These are phyloP conservation scores for Apiotrichum porosum DNA, from an alignment of 1,284 basidiomycete species.

Conservation along the genomic window DNA sequence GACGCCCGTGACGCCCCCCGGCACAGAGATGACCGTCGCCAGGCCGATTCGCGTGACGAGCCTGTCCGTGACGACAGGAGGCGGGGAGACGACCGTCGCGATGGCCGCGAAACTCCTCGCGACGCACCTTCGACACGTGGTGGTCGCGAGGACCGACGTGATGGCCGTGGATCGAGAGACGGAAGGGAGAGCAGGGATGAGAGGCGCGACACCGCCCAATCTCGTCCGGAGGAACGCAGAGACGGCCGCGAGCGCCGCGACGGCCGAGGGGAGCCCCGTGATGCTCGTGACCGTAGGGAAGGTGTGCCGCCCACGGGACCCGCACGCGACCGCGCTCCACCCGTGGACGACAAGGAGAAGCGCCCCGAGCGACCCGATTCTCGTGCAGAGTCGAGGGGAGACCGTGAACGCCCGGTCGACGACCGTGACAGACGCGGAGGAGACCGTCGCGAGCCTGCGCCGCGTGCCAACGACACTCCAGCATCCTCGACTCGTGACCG, in stretches of 20 bases:
- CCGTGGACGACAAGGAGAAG: too few species aligned
- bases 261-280: background rate
- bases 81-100: too few species aligned
- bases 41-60: conserved; percentile 2
- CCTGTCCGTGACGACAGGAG: conserved; percentile 3
- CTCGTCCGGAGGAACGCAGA: background rate
- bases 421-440: background rate
- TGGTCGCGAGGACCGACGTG: background rate
- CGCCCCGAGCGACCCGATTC: too few species aligned
- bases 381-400: too few species aligned
- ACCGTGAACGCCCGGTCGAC: too few species aligned
- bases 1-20: conserved; percentile 3
- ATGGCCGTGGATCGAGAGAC: background rate
- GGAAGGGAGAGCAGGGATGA: background rate
- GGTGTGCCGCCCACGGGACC: conserved; percentile 8
- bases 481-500: too few species aligned
- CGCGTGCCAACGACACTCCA: conserved; percentile 15
- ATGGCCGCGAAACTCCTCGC: background rate
- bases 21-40: background rate
- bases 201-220: background rate
- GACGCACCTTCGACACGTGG: background rate
- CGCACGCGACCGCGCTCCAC: background rate
- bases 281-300: background rate
- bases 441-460: background rate
- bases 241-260: conserved; percentile 4